Conservation (phyloP, 495 filamentous ascomycete species). For the Thozetella sp. region DNA sequence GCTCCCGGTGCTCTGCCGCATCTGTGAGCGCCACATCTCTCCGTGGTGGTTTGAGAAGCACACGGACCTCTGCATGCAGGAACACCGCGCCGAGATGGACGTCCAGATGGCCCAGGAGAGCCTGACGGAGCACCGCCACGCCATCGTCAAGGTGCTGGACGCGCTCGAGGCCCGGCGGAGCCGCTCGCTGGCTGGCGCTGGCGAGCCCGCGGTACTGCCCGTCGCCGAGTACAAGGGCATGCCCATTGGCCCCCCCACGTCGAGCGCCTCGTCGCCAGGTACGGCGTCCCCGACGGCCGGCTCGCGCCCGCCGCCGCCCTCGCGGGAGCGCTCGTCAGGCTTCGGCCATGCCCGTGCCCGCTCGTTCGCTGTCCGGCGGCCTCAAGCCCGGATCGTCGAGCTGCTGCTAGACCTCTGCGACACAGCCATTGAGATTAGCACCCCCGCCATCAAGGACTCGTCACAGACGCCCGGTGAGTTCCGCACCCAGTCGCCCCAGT, state of each 20-base stretch:
- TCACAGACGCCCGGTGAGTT: conserved; percentile 69
- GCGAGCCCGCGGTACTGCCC: conserved; percentile 55
- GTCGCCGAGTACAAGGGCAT: conserved; percentile 89
- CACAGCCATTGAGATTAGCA: conserved; percentile 92
- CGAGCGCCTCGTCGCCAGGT: conserved; percentile 61
- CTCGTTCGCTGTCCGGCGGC: conserved; percentile 84
- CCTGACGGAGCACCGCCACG: conserved; percentile 88
- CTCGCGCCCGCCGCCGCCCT: conserved; percentile 70
- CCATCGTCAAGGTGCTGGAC: conserved; percentile 95
- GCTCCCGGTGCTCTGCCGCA: conserved; percentile 87
- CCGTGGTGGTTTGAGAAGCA: conserved; percentile 99
- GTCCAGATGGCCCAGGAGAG: conserved; percentile 94
- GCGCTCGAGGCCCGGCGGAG: conserved; percentile 82
- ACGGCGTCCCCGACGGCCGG: conserved; percentile 60
- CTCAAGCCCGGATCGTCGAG: conserved; percentile 90
- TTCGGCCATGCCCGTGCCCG: conserved; percentile 74
- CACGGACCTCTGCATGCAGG: conserved; percentile 92
- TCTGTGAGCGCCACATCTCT: conserved; percentile 96
- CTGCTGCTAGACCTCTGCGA: conserved; percentile 94
- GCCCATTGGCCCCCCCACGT: conserved; percentile 75
- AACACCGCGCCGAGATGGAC: conserved; percentile 96
- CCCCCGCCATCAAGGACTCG: conserved; percentile 85
- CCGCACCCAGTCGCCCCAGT: conserved; percentile 91
- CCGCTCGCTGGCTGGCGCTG: conserved; percentile 58
- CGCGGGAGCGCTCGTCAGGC: conserved; percentile 78